These are phyloP conservation scores for Fusarium lateritium DNA, from an alignment of 2,329 filamentous ascomycete genomes.

Conservation along the genomic window DNA sequence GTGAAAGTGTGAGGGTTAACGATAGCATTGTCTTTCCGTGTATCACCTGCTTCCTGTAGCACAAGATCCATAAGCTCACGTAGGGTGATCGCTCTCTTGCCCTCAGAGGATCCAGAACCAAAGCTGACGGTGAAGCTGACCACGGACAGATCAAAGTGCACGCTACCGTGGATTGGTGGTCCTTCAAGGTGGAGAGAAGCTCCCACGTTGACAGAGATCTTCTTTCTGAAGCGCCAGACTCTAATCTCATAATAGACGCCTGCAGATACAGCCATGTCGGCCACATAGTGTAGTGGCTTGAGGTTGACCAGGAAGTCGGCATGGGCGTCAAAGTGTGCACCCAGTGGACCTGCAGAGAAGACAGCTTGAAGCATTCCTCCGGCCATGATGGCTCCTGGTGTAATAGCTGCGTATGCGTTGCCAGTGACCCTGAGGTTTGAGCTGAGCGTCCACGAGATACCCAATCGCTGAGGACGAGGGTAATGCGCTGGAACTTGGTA, in stretches of 20 bases:
- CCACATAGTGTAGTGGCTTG: accelerated
- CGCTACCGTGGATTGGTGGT: neutral
- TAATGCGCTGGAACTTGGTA: constrained; percentile 1
- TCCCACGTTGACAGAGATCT: neutral
- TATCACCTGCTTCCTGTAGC: neutral
- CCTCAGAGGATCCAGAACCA: accelerated
- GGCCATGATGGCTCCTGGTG: neutral
- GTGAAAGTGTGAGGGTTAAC: neutral
- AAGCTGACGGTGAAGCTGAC: neutral
- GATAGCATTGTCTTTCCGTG: neutral
- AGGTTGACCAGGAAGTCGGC: neutral
- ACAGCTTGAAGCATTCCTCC: neutral
- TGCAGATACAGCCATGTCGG: neutral
- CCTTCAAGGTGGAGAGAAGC: neutral
- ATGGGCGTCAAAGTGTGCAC: neutral
- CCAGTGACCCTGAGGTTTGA: neutral
- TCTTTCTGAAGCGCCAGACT: neutral
- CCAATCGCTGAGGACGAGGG: neutral
- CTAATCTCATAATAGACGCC: neutral
- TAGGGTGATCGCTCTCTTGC: accelerated
- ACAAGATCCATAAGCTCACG: neutral
- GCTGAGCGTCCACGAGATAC: neutral
- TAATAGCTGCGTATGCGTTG: neutral
- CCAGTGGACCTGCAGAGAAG: neutral
- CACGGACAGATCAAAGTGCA: neutral